phyloP scores from a whole-genome alignment of 768 basidiomycete species.

The Boletus eberwhitei region DNA sequence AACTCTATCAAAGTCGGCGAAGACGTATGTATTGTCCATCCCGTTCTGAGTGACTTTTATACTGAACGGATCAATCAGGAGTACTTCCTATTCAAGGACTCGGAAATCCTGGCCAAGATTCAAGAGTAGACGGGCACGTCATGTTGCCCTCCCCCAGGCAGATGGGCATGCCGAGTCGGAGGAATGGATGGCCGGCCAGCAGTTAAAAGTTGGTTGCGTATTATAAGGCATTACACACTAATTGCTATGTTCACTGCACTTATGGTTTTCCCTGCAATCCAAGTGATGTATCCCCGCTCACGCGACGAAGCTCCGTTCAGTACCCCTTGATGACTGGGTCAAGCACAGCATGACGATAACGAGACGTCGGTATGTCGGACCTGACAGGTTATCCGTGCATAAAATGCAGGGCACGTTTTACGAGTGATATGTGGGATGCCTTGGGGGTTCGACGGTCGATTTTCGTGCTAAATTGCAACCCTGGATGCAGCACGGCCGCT shows the following conservation, averaged over 20 bases:
- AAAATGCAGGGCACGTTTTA: too few species aligned
- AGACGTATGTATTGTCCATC: slow-evolving; percentile 57
- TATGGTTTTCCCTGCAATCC: slow-evolving; percentile 17
- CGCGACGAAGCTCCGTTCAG: neutral
- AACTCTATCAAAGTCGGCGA: slow-evolving; percentile 95
- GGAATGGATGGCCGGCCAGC: neutral
- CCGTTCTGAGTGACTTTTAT: neutral
- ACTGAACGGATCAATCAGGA: slow-evolving; percentile 52
- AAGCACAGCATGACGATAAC: neutral
- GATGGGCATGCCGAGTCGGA: neutral
- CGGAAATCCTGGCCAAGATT: slow-evolving; percentile 95
- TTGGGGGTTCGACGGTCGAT: neutral
- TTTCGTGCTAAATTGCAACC: slow-evolving; percentile 1
- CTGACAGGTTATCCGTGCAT: too few species aligned
- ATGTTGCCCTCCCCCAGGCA: neutral
- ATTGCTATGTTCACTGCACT: slow-evolving; percentile 24
- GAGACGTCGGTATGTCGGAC: neutral
- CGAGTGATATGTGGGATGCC: too few species aligned
- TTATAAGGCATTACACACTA: slow-evolving; percentile 15
- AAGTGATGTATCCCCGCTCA: slow-evolving; percentile 31
- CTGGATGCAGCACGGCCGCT: slow-evolving; percentile 7
- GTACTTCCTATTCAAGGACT: slow-evolving; percentile 91
- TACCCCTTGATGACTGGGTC: neutral
- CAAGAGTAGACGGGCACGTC: slow-evolving; percentile 59
- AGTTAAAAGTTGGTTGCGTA: slow-evolving; percentile 8